Evolutionary conservation across 1,284 basidiomycete species (phyloP).

Genomic region (Papiliotrema nemorosa): DNA sequence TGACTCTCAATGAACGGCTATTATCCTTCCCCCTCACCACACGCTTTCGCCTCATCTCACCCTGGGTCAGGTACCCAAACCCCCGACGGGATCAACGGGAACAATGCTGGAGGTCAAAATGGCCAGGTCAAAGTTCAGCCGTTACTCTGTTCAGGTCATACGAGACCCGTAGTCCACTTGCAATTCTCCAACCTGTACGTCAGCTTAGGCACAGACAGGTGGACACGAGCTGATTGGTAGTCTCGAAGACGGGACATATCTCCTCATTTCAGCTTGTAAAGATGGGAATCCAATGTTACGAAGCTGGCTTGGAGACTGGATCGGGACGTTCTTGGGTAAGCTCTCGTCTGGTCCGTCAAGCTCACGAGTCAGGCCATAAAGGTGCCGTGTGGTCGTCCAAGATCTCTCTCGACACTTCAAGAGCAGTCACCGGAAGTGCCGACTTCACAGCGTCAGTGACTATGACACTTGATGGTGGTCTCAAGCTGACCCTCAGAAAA

Average conservation of each 20-base stretch:
- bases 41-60: conserved; percentile 1
- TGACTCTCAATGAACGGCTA: background rate
- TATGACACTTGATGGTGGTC: background rate
- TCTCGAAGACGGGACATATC: conserved; percentile 70
- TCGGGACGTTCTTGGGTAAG: conserved; percentile 85
- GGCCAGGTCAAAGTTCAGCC: conserved; percentile 46
- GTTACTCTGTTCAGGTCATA: conserved; percentile 56
- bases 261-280: conserved; percentile 91
- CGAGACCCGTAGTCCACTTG: conserved; percentile 84
- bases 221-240: conserved; percentile 44
- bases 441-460: conserved; percentile 89
- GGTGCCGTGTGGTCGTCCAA: conserved; percentile 98
- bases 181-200: conserved; percentile 67
- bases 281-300: conserved; percentile 95
- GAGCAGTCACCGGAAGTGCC: conserved; percentile 89
- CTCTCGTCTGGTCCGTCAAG: background rate
- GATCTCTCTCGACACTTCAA: conserved; percentile 77
- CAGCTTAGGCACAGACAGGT: background rate
- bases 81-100: conserved; percentile 12
- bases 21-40: background rate
- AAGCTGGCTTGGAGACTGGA: conserved; percentile 98
- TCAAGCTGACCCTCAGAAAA: conserved; percentile 59
- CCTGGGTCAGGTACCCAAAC: conserved; percentile 21
- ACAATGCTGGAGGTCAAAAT: conserved; percentile 14
- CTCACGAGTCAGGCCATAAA: conserved; percentile 66